These are phyloP conservation scores for Alisma plantagoaquatica DNA, from an alignment of 106 monocot genomes.

Conservation along the genomic window DNA sequence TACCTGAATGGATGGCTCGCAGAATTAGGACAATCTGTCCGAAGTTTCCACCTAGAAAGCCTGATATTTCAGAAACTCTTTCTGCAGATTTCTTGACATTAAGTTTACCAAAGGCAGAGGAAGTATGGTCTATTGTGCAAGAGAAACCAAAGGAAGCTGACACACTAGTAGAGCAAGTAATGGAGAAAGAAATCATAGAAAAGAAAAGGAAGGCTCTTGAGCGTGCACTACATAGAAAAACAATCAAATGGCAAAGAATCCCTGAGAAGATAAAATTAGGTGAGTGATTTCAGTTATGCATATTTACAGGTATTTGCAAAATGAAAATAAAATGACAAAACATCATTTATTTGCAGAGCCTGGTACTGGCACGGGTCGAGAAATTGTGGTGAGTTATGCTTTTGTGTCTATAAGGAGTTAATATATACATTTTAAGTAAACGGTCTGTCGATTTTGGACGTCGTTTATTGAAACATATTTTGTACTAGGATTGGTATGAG, in stretches of 20 bases:
- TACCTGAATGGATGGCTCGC: slow-evolving; percentile 29
- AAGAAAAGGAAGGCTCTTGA: slow-evolving; percentile 30
- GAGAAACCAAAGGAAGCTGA: slow-evolving; percentile 24
- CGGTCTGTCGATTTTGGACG: too few species aligned
- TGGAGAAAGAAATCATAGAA: slow-evolving; percentile 25
- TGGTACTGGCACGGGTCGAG: slow-evolving; percentile 33
- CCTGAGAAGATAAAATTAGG: slow-evolving; percentile 27
- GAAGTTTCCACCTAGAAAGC: slow-evolving; percentile 30
- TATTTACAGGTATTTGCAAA: too few species aligned
- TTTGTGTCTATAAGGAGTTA: too few species aligned
- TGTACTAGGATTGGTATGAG: too few species aligned
- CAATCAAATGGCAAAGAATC: slow-evolving; percentile 19
- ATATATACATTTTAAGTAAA: too few species aligned
- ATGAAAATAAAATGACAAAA: too few species aligned
- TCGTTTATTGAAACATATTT: too few species aligned
- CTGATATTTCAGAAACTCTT: slow-evolving; percentile 18
- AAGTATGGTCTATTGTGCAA: slow-evolving; percentile 34
- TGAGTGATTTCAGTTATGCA: too few species aligned
- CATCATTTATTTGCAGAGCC: slow-evolving; percentile 23
- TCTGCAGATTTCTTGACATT: slow-evolving; percentile 13
- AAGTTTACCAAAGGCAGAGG: slow-evolving; percentile 19
- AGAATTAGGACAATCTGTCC: slow-evolving; percentile 22
- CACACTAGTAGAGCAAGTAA: slow-evolving; percentile 18
- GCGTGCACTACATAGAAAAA: slow-evolving; percentile 26
- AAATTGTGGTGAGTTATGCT: slow-evolving; percentile 38